phyloP scores from a whole-genome alignment of 768 basidiomycete genomes.

The Mycena rosella region DNA sequence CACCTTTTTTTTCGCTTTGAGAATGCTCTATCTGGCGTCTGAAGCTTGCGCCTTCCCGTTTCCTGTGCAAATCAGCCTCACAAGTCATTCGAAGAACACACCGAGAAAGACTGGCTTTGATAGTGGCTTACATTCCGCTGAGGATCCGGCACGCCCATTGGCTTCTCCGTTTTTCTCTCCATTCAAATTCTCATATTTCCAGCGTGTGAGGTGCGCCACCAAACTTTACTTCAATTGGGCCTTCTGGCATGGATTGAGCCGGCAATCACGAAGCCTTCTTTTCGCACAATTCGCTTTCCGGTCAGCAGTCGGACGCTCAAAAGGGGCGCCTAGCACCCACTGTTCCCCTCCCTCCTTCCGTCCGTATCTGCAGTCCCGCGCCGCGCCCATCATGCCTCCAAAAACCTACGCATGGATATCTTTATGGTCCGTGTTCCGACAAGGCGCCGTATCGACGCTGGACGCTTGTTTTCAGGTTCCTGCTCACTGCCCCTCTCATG shows the following conservation, averaged over 20 bases:
- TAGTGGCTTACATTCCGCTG: constrained; percentile 18
- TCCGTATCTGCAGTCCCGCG: background rate
- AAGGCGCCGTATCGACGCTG: background rate
- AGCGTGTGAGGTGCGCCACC: constrained; percentile 27
- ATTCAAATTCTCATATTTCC: constrained; percentile 22
- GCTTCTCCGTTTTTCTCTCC: constrained; percentile 21
- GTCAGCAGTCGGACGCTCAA: constrained; percentile 35
- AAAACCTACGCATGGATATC: constrained; percentile 61
- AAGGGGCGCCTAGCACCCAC: constrained; percentile 24
- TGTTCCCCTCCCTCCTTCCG: constrained; percentile 16
- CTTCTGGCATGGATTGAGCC: constrained; percentile 32
- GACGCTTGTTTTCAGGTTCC: constrained; percentile 52
- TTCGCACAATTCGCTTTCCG: constrained; percentile 38
- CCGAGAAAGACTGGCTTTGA: background rate
- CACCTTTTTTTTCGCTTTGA: constrained; percentile 23
- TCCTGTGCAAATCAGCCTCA: constrained; percentile 28
- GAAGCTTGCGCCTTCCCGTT: constrained; percentile 30
- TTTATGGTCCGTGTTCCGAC: constrained; percentile 47
- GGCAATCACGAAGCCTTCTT: constrained; percentile 38
- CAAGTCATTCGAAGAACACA: constrained; percentile 20
- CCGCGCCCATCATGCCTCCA: constrained; percentile 26
- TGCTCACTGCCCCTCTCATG: constrained; percentile 69
- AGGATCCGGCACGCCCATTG: constrained; percentile 14
- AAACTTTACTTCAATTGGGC: constrained; percentile 25
- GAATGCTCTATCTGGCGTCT: constrained; percentile 27